Base-by-base conservation (phyloP, 805 yeast genomes). In the Metschnikowia kofuensis region DNA sequence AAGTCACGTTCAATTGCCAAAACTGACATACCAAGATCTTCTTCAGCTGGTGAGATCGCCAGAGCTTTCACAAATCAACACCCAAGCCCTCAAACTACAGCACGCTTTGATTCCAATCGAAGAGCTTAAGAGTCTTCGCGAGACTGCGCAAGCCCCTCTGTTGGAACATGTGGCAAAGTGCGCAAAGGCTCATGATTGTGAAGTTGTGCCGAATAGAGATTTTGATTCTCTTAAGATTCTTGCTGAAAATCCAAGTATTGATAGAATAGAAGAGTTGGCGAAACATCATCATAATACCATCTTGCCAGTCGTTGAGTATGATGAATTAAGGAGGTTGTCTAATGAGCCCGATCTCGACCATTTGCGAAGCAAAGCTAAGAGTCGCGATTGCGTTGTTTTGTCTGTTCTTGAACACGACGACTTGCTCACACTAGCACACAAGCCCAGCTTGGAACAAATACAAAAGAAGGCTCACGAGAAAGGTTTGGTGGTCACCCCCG, bases 221-320 rank as follows among this genome's bases (percentile, higher is more conserved):
- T 39, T 34, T 14, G 50, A 42, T 13, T 14, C 40, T 15, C 36
- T 52, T 41, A 42, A 40, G 21, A 21, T 31, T 7, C 44, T 36
- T 35, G 51, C 53, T 2, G 44, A 47, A 9, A 42, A 44, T 9
- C 59, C 59, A 1, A 37, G 30, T 6, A 32, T 51, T 7, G 48
- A 45, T 1, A 48, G 54, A 16, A 31, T 62, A 15, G 44, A 51
- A 28, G 44, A 49, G 11, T 59, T 58, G 52, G 60, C 62, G 6
- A 29, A 38, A 7, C 42, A 34, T 7, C 52, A 49, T 26, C 47
- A 51, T 11, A 15, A 38, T 9, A 48, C 47, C 7, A 35, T 57
- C 30, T 30, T 55, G 11, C 39, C 59, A 7, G 47, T 46, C n/a
- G 51, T 39, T 4, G 56, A 57, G 16, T 51, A 45, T 29, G 15